These are phyloP conservation scores for Botrytis byssoidea DNA, from an alignment of 2,329 filamentous ascomycete genomes.

Conservation along the genomic window DNA sequence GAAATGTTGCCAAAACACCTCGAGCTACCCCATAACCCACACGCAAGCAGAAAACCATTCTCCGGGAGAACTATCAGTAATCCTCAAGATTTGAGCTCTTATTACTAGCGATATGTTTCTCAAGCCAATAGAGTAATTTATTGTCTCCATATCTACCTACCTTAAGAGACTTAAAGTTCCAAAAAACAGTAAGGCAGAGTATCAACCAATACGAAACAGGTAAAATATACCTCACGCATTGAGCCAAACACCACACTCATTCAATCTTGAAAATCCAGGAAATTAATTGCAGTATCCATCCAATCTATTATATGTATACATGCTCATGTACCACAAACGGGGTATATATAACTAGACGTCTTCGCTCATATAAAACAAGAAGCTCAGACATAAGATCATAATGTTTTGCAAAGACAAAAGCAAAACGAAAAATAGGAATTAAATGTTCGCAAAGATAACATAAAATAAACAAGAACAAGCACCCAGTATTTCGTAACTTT, in stretches of 20 bases:
- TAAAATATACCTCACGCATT: neutral
- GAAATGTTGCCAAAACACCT: neutral
- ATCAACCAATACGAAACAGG: neutral
- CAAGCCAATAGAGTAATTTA: neutral
- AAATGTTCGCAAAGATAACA: neutral
- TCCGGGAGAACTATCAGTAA: neutral
- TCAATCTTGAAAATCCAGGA: neutral
- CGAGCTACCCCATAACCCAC: neutral
- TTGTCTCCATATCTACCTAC: neutral
- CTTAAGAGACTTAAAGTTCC: neutral
- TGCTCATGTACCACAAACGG: neutral
- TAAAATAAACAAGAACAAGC: neutral
- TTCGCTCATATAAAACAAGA: neutral
- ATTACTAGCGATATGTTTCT: neutral
- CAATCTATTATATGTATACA: neutral
- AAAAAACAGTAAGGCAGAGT: neutral
- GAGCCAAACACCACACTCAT: neutral
- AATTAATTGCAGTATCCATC: neutral
- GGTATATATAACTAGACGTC: neutral
- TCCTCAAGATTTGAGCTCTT: neutral
- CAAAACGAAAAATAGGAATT: neutral
- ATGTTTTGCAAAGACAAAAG: neutral
- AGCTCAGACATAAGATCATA: neutral
- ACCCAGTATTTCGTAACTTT: neutral
- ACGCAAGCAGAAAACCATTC: neutral